Evolutionary conservation across 2,329 filamentous ascomycete species (phyloP), one percentile per base, ranked within the genome.

Genomic region (Talaromyces marneffei): DNA sequence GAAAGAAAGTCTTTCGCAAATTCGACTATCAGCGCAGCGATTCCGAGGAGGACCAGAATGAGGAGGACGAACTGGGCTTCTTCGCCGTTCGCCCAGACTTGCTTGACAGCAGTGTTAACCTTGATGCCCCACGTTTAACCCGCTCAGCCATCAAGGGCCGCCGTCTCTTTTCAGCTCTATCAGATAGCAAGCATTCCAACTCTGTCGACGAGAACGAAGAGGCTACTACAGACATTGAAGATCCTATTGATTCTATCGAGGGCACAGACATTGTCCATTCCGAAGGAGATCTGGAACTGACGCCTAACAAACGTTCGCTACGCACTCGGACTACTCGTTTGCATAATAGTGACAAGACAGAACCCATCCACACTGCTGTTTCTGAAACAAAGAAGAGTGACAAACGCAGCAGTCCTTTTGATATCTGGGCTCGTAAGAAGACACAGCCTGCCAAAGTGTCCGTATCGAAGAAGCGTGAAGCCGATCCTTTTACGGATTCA

Each of bases 131-230:
- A 25, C 82, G 80, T 12, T 71, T 87, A 50, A 85, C 82, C 35
- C 82, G 84, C 65, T 82, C 83, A 10, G 78, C 79, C 1, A 80
- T 87, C 71, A 83, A 83, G 67, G 85, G 85, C 3, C 83, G 83
- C 54, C 75, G 84, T n/a, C 78, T 87, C 2, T 87, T 86, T 72
- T 7, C 56, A 20, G 16, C 57, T 2, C 7, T 23, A 16, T 78
- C 82, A 18, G 77, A 73, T 29, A 74, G 79, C 60, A 72, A 80
- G 63, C 71, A 74, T 53, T 69, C 72, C 20, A 31, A 35, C 14
- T 40, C 33, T 27, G 73, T 74, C 29, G 66, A 72, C 23, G 74
- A 73, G 12, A 80, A 82, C 60, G 79, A 82, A 67, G 83, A 85
- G 71, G 81, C 79, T 1, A 67, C 78, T 16, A 85, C 82, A 4